Conservation (phyloP, 2,329 filamentous ascomycete species). For the Ophiostoma ips region DNA sequence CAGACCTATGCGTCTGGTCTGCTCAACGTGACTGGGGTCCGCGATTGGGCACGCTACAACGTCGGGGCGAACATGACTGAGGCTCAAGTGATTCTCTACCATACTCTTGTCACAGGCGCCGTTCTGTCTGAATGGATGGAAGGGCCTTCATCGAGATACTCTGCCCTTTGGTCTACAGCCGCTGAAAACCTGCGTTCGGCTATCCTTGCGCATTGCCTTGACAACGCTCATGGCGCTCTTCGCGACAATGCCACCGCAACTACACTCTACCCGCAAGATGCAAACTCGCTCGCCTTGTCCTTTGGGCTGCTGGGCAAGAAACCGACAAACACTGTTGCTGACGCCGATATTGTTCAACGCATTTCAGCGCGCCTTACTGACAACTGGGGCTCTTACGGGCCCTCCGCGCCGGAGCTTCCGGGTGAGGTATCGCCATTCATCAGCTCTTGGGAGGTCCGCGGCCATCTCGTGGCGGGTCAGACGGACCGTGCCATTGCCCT, state of each 20-base stretch:
- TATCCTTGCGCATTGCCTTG: constrained; percentile 36
- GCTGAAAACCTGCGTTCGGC: constrained; percentile 28
- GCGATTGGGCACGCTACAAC: constrained; percentile 37
- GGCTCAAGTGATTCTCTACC: constrained; percentile 39
- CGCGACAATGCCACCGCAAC: constrained; percentile 37
- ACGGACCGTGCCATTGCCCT: constrained; percentile 39
- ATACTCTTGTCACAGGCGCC: constrained; percentile 38
- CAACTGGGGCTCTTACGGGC: constrained; percentile 32
- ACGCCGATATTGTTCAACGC: constrained; percentile 15
- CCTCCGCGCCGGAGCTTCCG: constrained; percentile 38
- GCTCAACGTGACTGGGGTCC: constrained; percentile 33
- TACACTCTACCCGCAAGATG: constrained; percentile 43
- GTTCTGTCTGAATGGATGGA: constrained; percentile 30
- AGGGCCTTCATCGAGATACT: constrained; percentile 14
- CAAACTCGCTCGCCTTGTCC: constrained; percentile 40
- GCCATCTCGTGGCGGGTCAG: constrained; percentile 34
- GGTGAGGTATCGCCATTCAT: constrained; percentile 45
- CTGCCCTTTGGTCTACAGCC: constrained; percentile 23
- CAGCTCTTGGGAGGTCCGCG: constrained; percentile 44
- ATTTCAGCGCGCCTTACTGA: constrained; percentile 31
- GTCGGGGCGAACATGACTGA: constrained; percentile 36
- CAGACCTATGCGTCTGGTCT: constrained; percentile 22
- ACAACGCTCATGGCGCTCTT: constrained; percentile 33
- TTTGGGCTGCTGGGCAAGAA: constrained; percentile 29
- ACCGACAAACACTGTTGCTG: too few species aligned